Evolutionary conservation across 176 grass and related monocot genomes (phyloP), one percentile per base, ranked within the genome.

Genomic region (Luzula sylvatica): DNA sequence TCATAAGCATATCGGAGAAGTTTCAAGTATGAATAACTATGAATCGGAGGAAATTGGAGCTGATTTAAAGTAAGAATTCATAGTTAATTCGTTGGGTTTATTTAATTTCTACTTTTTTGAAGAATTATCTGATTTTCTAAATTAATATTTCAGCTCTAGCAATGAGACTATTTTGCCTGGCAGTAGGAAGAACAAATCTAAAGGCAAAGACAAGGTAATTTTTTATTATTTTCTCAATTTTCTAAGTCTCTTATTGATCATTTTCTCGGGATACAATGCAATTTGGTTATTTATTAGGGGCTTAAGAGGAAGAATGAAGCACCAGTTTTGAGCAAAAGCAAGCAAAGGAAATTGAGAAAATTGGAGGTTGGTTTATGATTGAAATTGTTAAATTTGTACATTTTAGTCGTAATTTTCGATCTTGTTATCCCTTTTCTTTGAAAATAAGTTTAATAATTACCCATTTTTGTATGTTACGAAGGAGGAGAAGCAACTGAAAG

Each of bases 401-500:
- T 64, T 53, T 8, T 26, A 54, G 40, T 35, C 66, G 9, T 15
- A 16, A 1, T n/a, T 46, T 20, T 60, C 19, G 16, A 15, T 46
- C 3, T 1, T 58, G 35, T 30, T 71, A 72, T 38, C 21, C 22
- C 8, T 6, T 6, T 48, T 52, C 5, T 16, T 22, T 4, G 30
- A 35, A 35, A 35, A 35, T 35, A 35, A 7, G 9, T 13, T 11
- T 52, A 8, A 56, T 55, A 11, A 14, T 53, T 77, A 15, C 27
- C 7, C 7, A 20, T 68, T 75, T 27, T 28, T 45, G 50, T 38
- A 25, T 1, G 41, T 8, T 42, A 13, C 50, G 18, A 23, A 98
- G 93, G 93, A 92, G 56, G 82, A 98, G 60, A 92, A 83, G 56
- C 38, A 71, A 53, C 78, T 80, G 60, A 90, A 98, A 72, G 23